These are phyloP conservation scores for Ceratocystis cubensis DNA, from an alignment of 2,329 filamentous ascomycete species.

Conservation along the genomic window DNA sequence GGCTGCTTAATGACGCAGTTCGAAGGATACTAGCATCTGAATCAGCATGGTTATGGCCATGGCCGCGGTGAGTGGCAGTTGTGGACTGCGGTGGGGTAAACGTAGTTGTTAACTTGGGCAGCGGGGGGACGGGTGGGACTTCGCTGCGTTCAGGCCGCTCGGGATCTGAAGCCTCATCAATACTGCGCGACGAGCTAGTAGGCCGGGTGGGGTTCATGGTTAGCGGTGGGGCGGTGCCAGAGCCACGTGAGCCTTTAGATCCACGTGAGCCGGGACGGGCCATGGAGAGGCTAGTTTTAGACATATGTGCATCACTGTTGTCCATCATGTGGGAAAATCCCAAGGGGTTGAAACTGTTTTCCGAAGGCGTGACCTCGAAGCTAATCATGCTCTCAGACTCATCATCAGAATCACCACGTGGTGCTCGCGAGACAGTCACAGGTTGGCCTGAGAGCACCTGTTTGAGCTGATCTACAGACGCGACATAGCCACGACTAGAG, in stretches of 20 bases:
- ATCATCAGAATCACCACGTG: slow-evolving; percentile 34
- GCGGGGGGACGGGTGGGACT: slow-evolving; percentile 45
- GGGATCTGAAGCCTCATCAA: slow-evolving; percentile 25
- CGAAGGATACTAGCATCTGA: slow-evolving; percentile 13
- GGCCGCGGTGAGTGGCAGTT: neutral
- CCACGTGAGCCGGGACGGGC: slow-evolving; percentile 28
- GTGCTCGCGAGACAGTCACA: slow-evolving; percentile 29
- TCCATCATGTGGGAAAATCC: slow-evolving; percentile 22
- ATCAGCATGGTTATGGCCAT: slow-evolving; percentile 19
- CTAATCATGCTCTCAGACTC: slow-evolving; percentile 56
- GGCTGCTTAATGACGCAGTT: slow-evolving; percentile 14
- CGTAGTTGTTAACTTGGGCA: slow-evolving; percentile 32
- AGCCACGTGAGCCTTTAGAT: slow-evolving; percentile 20
- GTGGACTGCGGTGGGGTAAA: slow-evolving; percentile 21
- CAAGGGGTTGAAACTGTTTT: slow-evolving; percentile 47
- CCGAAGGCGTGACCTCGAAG: slow-evolving; percentile 55
- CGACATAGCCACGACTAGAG: slow-evolving; percentile 39
- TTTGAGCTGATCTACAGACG: slow-evolving; percentile 52
- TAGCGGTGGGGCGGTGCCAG: slow-evolving; percentile 27
- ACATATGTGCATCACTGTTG: slow-evolving; percentile 16
- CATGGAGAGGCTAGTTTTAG: slow-evolving; percentile 24
- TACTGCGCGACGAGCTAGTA: slow-evolving; percentile 21
- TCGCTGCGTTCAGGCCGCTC: slow-evolving; percentile 27
- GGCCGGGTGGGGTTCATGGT: slow-evolving; percentile 32
- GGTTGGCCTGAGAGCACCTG: slow-evolving; percentile 45